Evolutionary conservation across 2,329 filamentous ascomycete species (phyloP), one percentile per base, ranked within the genome.

Genomic region (Ophiostoma ulmi): DNA sequence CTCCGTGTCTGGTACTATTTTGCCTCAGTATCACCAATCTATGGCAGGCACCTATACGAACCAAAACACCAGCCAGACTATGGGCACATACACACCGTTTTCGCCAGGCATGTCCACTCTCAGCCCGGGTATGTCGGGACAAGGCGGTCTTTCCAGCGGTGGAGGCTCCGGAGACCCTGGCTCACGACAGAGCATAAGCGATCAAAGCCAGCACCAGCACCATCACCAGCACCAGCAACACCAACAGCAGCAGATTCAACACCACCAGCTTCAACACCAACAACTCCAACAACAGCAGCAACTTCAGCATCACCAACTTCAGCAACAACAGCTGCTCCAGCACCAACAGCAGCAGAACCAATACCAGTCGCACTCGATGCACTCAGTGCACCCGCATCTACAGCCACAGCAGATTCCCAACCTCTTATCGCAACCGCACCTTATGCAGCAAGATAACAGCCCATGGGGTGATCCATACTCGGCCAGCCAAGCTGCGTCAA

Each of bases 381-480:
- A 67, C 10, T 35, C 35, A 1, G n/a, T 68, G 0, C 67, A 69
- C 10, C 58, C 26, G 17, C 61, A 69, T 5, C 67, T 69, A 1
- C 66, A 66, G 31, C 70, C 66, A 5, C 69, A 58, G 6, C 55
- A 31, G 13, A 61, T 68, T 6, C 52, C 44, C 2, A 69, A 70
- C 22, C 48, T 55, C n/a, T 26, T 69, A 8, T 69, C 61, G 17
- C 67, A 69, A 17, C 39, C 63, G 41, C 70, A 67, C 17, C 58
- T 63, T 5, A 68, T 36, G n/a, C 36, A 68, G 13, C 81, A 82
- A 41, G 78, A 81, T 17, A 78, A 79, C 52, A 86, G 83, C 74
- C 81, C 83, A 1, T 86, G 84, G 84, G 74, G 73, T 13, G 44
- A 69, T 3, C 80, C 81, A 26, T 81, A 83, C 64, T 83, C 83